These are phyloP conservation scores for Xylariaceae sp. DNA, from an alignment of 2,329 filamentous ascomycete genomes.

Conservation along the genomic window DNA sequence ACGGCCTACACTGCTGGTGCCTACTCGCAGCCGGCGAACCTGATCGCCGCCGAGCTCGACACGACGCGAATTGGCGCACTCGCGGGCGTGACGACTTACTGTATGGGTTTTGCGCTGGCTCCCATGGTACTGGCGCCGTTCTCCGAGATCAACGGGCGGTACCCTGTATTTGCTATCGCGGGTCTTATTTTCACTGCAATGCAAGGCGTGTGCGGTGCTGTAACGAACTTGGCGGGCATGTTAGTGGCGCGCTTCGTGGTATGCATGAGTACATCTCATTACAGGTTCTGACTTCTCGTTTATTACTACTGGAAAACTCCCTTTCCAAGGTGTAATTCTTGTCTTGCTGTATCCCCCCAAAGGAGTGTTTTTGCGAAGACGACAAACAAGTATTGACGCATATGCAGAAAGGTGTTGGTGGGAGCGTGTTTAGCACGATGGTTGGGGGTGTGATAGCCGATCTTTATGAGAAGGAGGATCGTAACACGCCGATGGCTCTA, in stretches of 20 bases:
- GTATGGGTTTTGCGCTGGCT: slow-evolving; percentile 71
- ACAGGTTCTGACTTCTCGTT: too few species aligned
- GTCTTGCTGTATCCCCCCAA: too few species aligned
- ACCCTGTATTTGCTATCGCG: slow-evolving; percentile 73
- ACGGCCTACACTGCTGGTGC: slow-evolving; percentile 80
- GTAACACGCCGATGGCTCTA: slow-evolving; percentile 86
- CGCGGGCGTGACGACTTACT: slow-evolving; percentile 77
- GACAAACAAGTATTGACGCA: too few species aligned
- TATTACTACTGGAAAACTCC: too few species aligned
- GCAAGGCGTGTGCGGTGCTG: slow-evolving; percentile 64
- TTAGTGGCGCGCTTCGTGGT: slow-evolving; percentile 70
- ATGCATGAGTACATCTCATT: too few species aligned
- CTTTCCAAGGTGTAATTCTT: too few species aligned
- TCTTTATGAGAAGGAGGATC: slow-evolving; percentile 70
- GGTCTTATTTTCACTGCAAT: slow-evolving; percentile 68
- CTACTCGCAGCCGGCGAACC: slow-evolving; percentile 64
- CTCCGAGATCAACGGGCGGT: slow-evolving; percentile 81
- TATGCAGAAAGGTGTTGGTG: slow-evolving; percentile 74
- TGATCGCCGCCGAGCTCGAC: slow-evolving; percentile 63
- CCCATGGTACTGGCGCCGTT: slow-evolving; percentile 89
- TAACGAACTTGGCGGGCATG: slow-evolving; percentile 64
- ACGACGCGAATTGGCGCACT: slow-evolving; percentile 63
- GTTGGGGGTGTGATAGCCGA: slow-evolving; percentile 90
- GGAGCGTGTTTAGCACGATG: slow-evolving; percentile 78
- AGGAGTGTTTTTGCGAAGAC: too few species aligned